Percentiles rank a stretch among this genome's conserved stretches.
Evolutionary conservation across 768 basidiomycete genomes (phyloP).

Genomic region (Holtermannia corniformis): DNA sequence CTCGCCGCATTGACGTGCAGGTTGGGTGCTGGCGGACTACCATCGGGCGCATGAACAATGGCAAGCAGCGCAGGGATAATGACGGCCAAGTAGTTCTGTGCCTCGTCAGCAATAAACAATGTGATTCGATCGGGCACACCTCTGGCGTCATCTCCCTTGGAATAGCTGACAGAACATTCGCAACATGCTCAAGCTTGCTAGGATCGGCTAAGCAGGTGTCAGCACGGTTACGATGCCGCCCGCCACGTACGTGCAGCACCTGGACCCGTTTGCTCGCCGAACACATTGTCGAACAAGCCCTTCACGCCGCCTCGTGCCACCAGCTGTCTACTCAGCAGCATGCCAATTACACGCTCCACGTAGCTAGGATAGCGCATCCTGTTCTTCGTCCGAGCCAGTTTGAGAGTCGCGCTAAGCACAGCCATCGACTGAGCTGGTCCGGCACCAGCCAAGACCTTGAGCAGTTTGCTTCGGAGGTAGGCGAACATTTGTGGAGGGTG

Average conservation of each 20-base stretch:
- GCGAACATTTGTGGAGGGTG: neutral
- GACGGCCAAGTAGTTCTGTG: constrained; percentile 55
- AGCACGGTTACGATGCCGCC: no score
- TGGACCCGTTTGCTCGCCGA: constrained; percentile 15
- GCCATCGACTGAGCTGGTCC: neutral
- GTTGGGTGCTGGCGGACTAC: constrained; percentile 5
- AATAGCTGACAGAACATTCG: constrained; percentile 54
- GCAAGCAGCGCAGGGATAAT: constrained; percentile 5
- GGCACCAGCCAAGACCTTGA: neutral
- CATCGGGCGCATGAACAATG: constrained; percentile 4
- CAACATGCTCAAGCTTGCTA: constrained; percentile 60
- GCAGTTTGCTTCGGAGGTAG: neutral
- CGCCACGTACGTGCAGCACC: constrained; percentile 8
- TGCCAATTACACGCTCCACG: constrained; percentile 10
- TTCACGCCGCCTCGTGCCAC: constrained; percentile 18
- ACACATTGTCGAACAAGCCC: constrained; percentile 25
- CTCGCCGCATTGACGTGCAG: constrained; percentile 18
- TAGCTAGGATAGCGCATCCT: constrained; percentile 17
- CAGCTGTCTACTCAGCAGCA: constrained; percentile 20
- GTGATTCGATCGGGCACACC: constrained; percentile 45
- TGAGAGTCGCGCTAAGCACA: neutral
- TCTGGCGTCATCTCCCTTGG: constrained; percentile 52
- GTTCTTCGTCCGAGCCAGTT: neutral
- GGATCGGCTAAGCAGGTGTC: constrained; percentile 25
- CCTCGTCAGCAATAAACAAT: neutral